Evolutionary conservation across 768 basidiomycete species (phyloP), one percentile per base, ranked within the genome.

Genomic region (Lactifluus pinguis): DNA sequence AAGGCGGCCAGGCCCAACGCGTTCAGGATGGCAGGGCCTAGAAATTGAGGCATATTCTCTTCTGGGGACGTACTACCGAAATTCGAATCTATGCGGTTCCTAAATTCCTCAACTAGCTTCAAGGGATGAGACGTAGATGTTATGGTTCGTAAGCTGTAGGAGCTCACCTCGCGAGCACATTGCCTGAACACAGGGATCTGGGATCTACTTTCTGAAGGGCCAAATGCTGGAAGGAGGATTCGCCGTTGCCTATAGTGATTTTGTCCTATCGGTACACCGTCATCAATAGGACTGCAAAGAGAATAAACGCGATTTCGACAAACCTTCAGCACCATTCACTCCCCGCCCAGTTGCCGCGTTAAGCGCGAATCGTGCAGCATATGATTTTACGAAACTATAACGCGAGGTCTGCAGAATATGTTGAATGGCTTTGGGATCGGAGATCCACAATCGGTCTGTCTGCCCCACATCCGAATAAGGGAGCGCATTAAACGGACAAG

Each of bases 351-450:
- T 64, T 11, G 63, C 63, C 2, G 55, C 45, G 32, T 57, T 64
- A 5, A 64, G 55, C 15, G 30, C 60, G 38, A 64, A 64, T 4
- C 63, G 63, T 7, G 60, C 60, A n/a, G 63, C 61, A 25, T 64
- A 63, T 38, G 56, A 36, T 44, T 66, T 65, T 14, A 64, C 53
- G 32, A 55, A 61, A 38, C 52, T 47, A 47, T 61, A 66, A 13
- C 63, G 55, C 2, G 63, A 55, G 15, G 59, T 55, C 34, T 65
- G 65, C 15, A 65, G 49, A 21, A 66, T 61, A 45, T 65, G 44
- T 25, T 61, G 63, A 4, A 55, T 49, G 15, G 65, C 63, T 52
- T 59, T 65, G 17, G 63, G 59, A 44, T 65, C 59, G 0, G 63
- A 52, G 19, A 66, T 29, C 59, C 47, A 54, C 52, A 65, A 21